Conservation (phyloP, 495 filamentous ascomycete species). For the Xeromyces bisporus region DNA sequence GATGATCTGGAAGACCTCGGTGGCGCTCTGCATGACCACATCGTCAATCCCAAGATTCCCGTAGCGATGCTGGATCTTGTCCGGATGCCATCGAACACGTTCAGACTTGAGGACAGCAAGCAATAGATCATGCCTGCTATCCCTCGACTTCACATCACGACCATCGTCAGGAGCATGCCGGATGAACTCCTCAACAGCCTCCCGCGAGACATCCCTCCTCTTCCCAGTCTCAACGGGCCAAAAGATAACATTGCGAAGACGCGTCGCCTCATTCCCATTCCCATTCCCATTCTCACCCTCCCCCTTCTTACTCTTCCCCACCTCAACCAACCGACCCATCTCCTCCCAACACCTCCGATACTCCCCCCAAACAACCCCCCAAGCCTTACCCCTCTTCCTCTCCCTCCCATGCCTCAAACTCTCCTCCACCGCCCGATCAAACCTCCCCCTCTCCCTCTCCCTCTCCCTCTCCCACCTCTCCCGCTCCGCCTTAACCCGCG, state of each 20-base stretch:
- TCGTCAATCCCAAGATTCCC: constrained; percentile 49
- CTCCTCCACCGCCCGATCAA: constrained; percentile 32
- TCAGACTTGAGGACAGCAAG: constrained; percentile 58
- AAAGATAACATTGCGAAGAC: constrained; percentile 36
- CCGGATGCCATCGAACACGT: constrained; percentile 89
- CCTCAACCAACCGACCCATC: constrained; percentile 20
- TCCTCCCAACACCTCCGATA: constrained; percentile 49
- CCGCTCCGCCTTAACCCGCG: constrained; percentile 23
- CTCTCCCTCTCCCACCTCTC: constrained; percentile 18
- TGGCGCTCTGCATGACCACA: constrained; percentile 57
- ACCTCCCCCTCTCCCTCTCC: constrained; percentile 17
- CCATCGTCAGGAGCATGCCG: constrained; percentile 25
- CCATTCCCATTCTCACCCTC: constrained; percentile 1
- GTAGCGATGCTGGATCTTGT: constrained; percentile 89
- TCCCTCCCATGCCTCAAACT: constrained; percentile 34
- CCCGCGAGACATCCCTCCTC: constrained; percentile 40
- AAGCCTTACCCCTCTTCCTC: constrained; percentile 29
- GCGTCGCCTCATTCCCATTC: constrained; percentile 1
- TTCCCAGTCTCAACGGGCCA: constrained; percentile 65
- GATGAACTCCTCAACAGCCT: constrained; percentile 49
- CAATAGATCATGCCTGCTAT: constrained; percentile 16
- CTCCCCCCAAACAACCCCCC: constrained; percentile 40
- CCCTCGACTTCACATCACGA: constrained; percentile 3
- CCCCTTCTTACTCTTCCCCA: constrained; percentile 2
- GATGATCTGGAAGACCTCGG: constrained; percentile 80